Conservation (phyloP, 1,284 basidiomycete genomes). For the Peniophora sp. region DNA sequence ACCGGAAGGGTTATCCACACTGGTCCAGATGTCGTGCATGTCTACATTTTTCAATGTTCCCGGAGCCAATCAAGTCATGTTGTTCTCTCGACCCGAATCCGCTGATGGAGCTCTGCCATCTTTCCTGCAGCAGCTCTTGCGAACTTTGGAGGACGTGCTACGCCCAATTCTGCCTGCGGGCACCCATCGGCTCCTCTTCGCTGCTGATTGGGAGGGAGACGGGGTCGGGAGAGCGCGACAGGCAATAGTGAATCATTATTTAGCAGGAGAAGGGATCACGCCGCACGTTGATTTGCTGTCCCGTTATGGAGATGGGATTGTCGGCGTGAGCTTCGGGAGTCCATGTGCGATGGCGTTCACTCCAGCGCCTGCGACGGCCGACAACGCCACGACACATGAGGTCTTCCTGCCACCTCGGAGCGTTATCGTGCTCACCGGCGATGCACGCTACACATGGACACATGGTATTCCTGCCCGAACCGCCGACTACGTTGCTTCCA, state of each 20-base stretch:
- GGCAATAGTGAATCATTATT: constrained; percentile 74
- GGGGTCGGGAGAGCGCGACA: constrained; percentile 49
- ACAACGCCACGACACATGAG: background rate
- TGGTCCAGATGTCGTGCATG: constrained; percentile 46
- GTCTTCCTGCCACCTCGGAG: constrained; percentile 48
- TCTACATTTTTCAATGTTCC: constrained; percentile 45
- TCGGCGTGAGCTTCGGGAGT: constrained; percentile 68
- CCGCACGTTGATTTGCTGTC: constrained; percentile 71
- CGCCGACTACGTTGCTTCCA: constrained; percentile 28
- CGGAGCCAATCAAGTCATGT: constrained; percentile 66
- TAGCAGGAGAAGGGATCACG: constrained; percentile 72
- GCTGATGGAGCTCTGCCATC: constrained; percentile 36
- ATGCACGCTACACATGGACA: constrained; percentile 65
- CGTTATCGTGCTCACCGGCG: constrained; percentile 61
- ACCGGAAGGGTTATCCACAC: constrained; percentile 39
- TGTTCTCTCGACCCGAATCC: constrained; percentile 47
- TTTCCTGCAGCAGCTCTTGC: constrained; percentile 46
- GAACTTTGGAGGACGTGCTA: constrained; percentile 38
- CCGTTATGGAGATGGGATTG: constrained; percentile 74
- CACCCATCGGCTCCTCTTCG: constrained; percentile 49
- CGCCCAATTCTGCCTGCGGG: constrained; percentile 36
- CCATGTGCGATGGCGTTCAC: constrained; percentile 69
- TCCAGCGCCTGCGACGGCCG: constrained; percentile 7
- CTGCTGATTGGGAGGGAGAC: constrained; percentile 15
- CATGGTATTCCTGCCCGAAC: constrained; percentile 54